Percentiles rank a stretch among this genome's conserved stretches.
Evolutionary conservation across 1,284 basidiomycete genomes (phyloP).

Genomic region (Trichosporon sp.): DNA sequence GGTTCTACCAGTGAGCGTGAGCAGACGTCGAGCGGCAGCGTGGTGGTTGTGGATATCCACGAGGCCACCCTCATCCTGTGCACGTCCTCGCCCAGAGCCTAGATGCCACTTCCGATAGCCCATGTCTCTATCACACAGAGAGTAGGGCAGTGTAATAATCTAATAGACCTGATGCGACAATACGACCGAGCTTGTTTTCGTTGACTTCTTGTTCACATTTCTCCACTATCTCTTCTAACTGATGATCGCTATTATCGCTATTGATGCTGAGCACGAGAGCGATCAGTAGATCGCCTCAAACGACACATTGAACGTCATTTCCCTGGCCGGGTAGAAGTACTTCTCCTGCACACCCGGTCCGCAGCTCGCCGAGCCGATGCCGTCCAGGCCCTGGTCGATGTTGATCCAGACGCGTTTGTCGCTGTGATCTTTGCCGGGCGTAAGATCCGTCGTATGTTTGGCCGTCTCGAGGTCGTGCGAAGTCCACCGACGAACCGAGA

Average conservation of each 20-base stretch:
- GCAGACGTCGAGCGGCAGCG: background rate
- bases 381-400: constrained; percentile 15
- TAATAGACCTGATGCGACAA: no score
- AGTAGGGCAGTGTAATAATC: no score
- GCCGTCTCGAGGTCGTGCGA: constrained; percentile 12
- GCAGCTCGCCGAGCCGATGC: constrained; percentile 15
- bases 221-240: no score
- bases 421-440: constrained; percentile 10
- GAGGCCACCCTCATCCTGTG: no score
- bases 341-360: constrained; percentile 17
- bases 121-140: no score
- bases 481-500: constrained; percentile 20
- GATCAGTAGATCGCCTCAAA: background rate
- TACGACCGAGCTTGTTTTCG: no score
- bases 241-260: no score
- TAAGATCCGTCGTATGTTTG: constrained; percentile 12
- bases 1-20: background rate
- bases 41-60: no score
- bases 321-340: background rate
- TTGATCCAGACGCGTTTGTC: constrained; percentile 20
- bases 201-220: no score
- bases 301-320: constrained; percentile 14
- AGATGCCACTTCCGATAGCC: no score
- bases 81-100: no score
- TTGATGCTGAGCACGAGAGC: no score